A percentile compares a stretch with the other conserved stretches of the same genome.
phyloP scores from a whole-genome alignment of 495 filamentous ascomycete species.

The Cercophora samala region DNA sequence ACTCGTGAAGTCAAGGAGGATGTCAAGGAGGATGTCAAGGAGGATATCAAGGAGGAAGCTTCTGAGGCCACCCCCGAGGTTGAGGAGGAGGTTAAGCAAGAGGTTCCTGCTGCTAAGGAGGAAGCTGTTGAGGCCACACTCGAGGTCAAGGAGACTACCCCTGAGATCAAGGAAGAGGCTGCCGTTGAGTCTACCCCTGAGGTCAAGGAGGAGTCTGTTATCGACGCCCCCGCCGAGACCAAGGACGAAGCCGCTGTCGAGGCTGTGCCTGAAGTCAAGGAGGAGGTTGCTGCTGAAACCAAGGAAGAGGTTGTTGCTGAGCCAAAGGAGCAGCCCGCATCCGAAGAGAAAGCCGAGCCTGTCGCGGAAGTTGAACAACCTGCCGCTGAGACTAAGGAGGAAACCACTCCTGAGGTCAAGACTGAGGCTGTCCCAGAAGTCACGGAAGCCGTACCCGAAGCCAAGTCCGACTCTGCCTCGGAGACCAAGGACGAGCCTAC shows the following conservation, averaged over 20 bases:
- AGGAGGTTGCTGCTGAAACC: slow-evolving; percentile 5
- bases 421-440: slow-evolving; percentile 1
- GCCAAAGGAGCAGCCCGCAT: not conserved
- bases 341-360: slow-evolving; percentile 2
- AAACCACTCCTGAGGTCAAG: slow-evolving; percentile 1
- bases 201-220: slow-evolving; percentile 5
- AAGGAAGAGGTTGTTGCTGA: slow-evolving; percentile 5
- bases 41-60: slow-evolving; percentile 6
- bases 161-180: slow-evolving; percentile 11
- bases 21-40: slow-evolving; percentile 3
- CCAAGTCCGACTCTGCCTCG: no score
- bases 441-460: slow-evolving; percentile 4
- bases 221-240: no score
- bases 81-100: not conserved
- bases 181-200: slow-evolving; percentile 1
- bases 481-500: slow-evolving; percentile 6
- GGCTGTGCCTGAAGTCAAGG: not conserved
- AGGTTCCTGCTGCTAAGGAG: no score
- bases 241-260: slow-evolving; percentile 2
- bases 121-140: not conserved
- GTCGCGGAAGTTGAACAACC: not conserved
- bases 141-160: slow-evolving; percentile 5
- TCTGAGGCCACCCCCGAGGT: slow-evolving; percentile 2
- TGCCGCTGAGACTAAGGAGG: slow-evolving; percentile 1
- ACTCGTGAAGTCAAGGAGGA: not conserved